phyloP scores from a whole-genome alignment of 495 filamentous ascomycete genomes.

The Aspergillus taichungensis region DNA sequence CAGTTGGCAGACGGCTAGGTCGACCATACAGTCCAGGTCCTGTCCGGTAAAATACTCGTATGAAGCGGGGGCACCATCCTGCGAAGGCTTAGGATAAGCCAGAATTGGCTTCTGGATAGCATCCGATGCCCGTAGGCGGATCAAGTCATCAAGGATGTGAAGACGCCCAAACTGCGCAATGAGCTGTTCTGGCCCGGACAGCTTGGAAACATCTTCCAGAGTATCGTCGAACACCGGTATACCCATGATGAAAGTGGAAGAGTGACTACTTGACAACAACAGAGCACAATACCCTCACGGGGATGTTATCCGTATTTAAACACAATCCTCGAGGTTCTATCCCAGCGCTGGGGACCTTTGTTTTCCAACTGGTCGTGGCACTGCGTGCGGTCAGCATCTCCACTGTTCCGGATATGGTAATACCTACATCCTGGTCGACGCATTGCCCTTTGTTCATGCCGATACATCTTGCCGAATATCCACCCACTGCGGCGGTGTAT shows the following conservation, averaged over 20 bases:
- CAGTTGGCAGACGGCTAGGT: constrained; percentile 33
- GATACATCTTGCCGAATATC: no score
- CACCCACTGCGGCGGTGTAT: no score
- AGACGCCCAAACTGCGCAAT: constrained; percentile 28
- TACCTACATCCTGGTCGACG: no score
- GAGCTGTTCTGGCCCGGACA: constrained; percentile 11
- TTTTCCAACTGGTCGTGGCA: no score
- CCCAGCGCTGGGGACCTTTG: no score
- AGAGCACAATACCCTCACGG: no score
- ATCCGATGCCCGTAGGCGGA: constrained; percentile 41
- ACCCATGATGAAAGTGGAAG: constrained; percentile 45
- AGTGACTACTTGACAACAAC: neutral
- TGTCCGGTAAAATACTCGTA: constrained; percentile 46
- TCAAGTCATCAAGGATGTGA: constrained; percentile 38
- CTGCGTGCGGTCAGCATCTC: no score
- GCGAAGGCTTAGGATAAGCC: constrained; percentile 36
- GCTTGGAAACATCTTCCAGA: constrained; percentile 7
- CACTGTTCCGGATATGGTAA: no score
- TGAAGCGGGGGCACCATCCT: constrained; percentile 20
- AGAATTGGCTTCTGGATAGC: constrained; percentile 41
- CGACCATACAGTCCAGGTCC: constrained; percentile 45
- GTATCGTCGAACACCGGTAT: constrained; percentile 17
- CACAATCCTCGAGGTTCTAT: no score
- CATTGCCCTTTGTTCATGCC: no score
- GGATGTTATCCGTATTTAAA: no score